These are phyloP conservation scores for Ilyonectria mors-panacis DNA, from an alignment of 2,329 filamentous ascomycete genomes.

Conservation along the genomic window DNA sequence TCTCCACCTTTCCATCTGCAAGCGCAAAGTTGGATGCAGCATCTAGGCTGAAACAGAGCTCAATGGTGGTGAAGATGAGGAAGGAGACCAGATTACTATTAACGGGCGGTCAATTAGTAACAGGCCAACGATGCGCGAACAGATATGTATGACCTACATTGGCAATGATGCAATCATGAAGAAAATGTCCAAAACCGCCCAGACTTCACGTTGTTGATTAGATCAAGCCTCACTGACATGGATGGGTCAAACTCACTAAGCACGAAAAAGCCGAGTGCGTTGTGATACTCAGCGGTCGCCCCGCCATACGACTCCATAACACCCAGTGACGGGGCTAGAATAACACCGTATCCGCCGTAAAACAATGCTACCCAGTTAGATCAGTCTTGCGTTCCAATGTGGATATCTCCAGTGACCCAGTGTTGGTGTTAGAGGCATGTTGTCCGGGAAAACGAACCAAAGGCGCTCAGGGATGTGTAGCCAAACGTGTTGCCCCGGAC, in stretches of 20 bases:
- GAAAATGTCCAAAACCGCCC: slow-evolving; percentile 27
- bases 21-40: slow-evolving; percentile 27
- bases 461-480: slow-evolving; percentile 69
- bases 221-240: neutral
- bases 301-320: slow-evolving; percentile 29
- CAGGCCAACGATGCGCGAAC: neutral
- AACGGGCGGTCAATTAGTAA: neutral
- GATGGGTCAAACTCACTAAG: slow-evolving; percentile 2
- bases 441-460: slow-evolving; percentile 54
- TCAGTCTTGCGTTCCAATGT: neutral
- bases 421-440: neutral
- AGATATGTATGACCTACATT: slow-evolving; percentile 1
- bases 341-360: slow-evolving; percentile 30
- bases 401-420: neutral
- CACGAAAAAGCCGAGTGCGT: slow-evolving; percentile 30
- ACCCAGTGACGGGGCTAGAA: slow-evolving; percentile 22
- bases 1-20: slow-evolving; percentile 17
- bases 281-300: slow-evolving; percentile 28
- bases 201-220: slow-evolving; percentile 6
- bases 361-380: slow-evolving; percentile 7
- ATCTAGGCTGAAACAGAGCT: slow-evolving; percentile 19
- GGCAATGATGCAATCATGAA: slow-evolving; percentile 28
- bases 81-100: slow-evolving; percentile 12
- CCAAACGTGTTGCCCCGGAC: slow-evolving; percentile 66
- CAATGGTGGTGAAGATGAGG: slow-evolving; percentile 21